Evolutionary conservation across 2,329 filamentous ascomycete species (phyloP).

Genomic region (Colletotrichum eremochloae): DNA sequence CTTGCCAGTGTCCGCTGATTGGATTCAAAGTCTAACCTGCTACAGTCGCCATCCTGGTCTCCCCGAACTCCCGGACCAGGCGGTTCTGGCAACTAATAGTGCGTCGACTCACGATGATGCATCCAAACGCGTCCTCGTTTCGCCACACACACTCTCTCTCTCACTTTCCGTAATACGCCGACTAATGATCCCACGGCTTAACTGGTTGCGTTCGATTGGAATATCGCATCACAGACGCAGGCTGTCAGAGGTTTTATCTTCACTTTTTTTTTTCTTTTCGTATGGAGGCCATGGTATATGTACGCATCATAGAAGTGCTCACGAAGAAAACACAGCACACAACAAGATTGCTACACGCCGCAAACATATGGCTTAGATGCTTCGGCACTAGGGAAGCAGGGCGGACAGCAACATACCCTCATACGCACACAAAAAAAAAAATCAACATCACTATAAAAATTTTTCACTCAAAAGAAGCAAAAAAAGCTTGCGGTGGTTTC

Average conservation of each 20-base stretch:
- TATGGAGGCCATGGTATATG: conserved; percentile 22
- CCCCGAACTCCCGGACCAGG: conserved; percentile 61
- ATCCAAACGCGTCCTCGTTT: conserved; percentile 23
- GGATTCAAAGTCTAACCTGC: conserved; percentile 46
- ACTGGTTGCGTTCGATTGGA: conserved; percentile 38
- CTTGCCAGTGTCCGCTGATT: background rate
- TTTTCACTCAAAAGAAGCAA: conserved; percentile 16
- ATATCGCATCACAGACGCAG: conserved; percentile 41
- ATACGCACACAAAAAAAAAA: conserved; percentile 4
- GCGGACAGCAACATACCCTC: conserved; percentile 14
- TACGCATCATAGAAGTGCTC: conserved; percentile 43
- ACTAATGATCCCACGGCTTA: conserved; percentile 53
- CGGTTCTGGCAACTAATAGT: conserved; percentile 58
- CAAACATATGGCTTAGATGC: conserved; percentile 25
- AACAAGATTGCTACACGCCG: conserved; percentile 33
- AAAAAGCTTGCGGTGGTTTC: conserved; percentile 29
- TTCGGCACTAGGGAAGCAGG: conserved; percentile 15
- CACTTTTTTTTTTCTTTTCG: conserved; percentile 12
- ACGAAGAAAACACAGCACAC: conserved; percentile 29
- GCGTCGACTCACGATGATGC: conserved; percentile 36
- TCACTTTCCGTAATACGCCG: conserved; percentile 51
- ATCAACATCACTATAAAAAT: conserved; percentile 20
- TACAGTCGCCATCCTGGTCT: conserved; percentile 62
- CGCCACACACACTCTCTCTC: conserved; percentile 21
- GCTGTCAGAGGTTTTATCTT: conserved; percentile 41